Evolutionary conservation across 257 asterid species (phyloP), one percentile per base, ranked within the genome.

Genomic region (Solanum clarkiae): DNA sequence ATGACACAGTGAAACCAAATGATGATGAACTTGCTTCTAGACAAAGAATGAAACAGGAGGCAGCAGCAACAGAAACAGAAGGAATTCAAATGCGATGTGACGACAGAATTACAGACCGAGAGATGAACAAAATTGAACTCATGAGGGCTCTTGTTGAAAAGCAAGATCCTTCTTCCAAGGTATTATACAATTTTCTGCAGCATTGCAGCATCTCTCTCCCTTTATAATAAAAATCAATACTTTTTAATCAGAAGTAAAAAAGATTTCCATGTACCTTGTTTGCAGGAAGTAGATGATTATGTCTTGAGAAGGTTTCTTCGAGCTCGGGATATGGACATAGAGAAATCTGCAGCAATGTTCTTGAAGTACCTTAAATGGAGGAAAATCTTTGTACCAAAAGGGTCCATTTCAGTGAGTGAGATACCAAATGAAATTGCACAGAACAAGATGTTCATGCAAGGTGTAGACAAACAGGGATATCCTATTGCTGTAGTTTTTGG

Each of bases 231-330:
- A 75, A 53, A 77, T 16, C 9, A 22, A 49, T 24, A 77, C 0
- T 2, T 15, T 8, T 49, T 2, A 8, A 22, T 5, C 49, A 10
- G 10, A 29, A 26, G 49, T 53, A 54, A 40, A 53, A 32, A 45
- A 71, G 42, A 60, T 40, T 14, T 53, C 47, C 68, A 51, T 36
- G 47, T 12, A 22, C 11, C 40, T 44, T 11, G n/a, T 85, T 60
- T 68, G 29, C 91, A 95, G 98, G 94, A 90, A 8, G 62, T 90
- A n/a, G 95, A 95, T 77, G 97, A 96, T 71, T 53, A 63, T 10
- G 88, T 93, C 32, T 86, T 96, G 45, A 80, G 93, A 91, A 91
- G 99, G 75, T 96, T 96, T 87, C 98, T 96, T 26, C 92, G 93
- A 0, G 98, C 99, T 1, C 93, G 98, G 0, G 91, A 91, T 84